Base-by-base conservation (phyloP, 148 eudicot species). In the Linanthus parryae region DNA sequence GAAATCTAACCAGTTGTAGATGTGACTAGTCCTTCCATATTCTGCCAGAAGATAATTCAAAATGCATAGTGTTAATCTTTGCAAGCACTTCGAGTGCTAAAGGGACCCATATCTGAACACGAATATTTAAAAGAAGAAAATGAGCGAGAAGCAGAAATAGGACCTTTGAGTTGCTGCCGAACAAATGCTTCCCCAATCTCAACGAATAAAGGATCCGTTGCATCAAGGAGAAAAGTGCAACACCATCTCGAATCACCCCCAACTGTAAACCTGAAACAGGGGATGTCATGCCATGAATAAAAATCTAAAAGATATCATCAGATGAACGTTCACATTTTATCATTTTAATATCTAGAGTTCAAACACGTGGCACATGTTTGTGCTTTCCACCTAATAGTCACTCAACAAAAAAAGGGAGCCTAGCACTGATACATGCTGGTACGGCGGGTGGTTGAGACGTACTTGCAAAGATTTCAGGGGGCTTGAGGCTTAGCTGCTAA, bases 191-290 rank as follows among this genome's bases (percentile, higher is more conserved):
- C 71, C 54, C 80, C 80, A 29, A 75, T 75, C 43, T 75, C 73
- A 50, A 67, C 47, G 13, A 75, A 75, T 52, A 75, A 57, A 16
- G 80, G 80, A 63, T 75, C 80, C 44, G 73, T 75, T 66, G 76
- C 80, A 59, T 75, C 80, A 42, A 75, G 80, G 47, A 75, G 80
- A 45, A 63, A 75, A 27, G 80, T 75, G 46, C 80, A 75, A 64
- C 76, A 70, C 80, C 80, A 75, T 60, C 70, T 67, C 26, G 73
- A 61, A 44, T 75, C 65, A 48, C 70, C 40, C 29, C 42, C 38
- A 47, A 75, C 76, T 33, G 76, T 66, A 60, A 70, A 75, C 80
- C 80, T 75, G 45, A 63, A 56, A 48, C 16, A 20, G 37, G 10
- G 22, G 45, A 13, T 45, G 15, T 45, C 26, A 13, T 45, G 16